Base-by-base conservation (phyloP, 2,329 filamentous ascomycete genomes). In the Aspergillus hiratsukae region DNA sequence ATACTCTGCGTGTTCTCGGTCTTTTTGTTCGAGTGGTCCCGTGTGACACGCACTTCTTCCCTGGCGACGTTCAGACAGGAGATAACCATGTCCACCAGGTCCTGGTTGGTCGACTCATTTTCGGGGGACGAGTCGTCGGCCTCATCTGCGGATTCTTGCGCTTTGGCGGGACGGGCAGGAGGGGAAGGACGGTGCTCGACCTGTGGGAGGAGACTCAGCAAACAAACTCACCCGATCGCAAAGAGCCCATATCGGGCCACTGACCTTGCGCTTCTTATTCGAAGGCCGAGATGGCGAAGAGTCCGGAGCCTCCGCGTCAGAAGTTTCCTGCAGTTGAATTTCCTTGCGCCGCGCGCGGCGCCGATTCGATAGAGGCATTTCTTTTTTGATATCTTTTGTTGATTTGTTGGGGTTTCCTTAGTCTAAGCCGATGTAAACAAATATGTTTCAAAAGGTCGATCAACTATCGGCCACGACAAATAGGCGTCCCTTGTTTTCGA, bases 251-350 rank as follows among this genome's bases (percentile, higher is more conserved):
- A 11, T 14, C 5, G 6, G 14, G 14, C 3, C 31, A 66, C 66
- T 62, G 58, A 80, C 78, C 74, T 76, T 80, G 73, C 76, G 75
- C 69, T 78, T 79, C 66, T 79, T 80, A 52, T 71, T 69, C 23
- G 77, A 74, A 17, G 76, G 75, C 41, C 74, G 76, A 61, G 71
- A 75, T 45, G 78, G 76, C 37, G 78, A 80, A 35, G 78, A 80
- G 59, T 78, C 76, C 61, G 76, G 72, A 35, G 72, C 69, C 59
- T 79, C 77, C 56, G 69, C 72, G 53, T 79, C 76, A 28, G 75
- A 76, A 2, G 72, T 72, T 62, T 77, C 74, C 58, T 77, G 75
- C 51, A 75, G 68, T 62, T 76, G 69, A 43, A 75, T 69, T 65
- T 76, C 73, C 69, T 75, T 76, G 67, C 76, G 76, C 66, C 75